Conservation (phyloP, 768 basidiomycete genomes). For the Lentinula sp. region DNA sequence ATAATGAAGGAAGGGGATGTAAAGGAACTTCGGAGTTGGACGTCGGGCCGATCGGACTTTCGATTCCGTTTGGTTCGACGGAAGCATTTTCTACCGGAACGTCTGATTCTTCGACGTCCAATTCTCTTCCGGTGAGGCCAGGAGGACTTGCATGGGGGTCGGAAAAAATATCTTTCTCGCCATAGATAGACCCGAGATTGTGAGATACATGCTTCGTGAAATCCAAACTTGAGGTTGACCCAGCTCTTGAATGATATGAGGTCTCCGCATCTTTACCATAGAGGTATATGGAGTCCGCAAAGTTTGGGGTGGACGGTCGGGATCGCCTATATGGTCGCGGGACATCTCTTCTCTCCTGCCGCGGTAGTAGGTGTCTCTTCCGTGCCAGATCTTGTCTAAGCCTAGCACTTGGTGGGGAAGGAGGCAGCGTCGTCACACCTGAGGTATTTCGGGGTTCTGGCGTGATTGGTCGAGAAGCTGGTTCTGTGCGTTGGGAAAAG, state of each 20-base stretch:
- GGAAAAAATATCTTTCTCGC: conserved; percentile 1
- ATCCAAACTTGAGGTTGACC: not conserved
- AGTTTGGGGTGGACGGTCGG: not conserved
- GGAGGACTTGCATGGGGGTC: not conserved
- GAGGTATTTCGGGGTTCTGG: not conserved
- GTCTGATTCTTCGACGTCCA: not conserved
- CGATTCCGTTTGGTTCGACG: not conserved
- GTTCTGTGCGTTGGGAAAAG: not conserved
- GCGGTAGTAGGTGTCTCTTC: not conserved
- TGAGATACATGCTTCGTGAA: not conserved
- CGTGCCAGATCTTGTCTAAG: not conserved
- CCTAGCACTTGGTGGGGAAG: not conserved
- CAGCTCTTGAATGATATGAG: not conserved
- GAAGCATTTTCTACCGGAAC: not conserved
- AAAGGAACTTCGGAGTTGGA: not conserved
- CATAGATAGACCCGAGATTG: not conserved
- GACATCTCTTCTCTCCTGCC: not conserved
- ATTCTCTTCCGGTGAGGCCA: not conserved
- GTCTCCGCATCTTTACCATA: not conserved
- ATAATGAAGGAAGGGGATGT: not conserved
- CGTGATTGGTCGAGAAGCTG: not conserved
- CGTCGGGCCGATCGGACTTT: not conserved
- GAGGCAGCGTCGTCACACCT: not conserved
- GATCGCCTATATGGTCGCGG: not conserved
- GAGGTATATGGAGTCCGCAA: not conserved